Base-by-base conservation (phyloP, 805 yeast species). In the Nakazawaea ernobii region DNA sequence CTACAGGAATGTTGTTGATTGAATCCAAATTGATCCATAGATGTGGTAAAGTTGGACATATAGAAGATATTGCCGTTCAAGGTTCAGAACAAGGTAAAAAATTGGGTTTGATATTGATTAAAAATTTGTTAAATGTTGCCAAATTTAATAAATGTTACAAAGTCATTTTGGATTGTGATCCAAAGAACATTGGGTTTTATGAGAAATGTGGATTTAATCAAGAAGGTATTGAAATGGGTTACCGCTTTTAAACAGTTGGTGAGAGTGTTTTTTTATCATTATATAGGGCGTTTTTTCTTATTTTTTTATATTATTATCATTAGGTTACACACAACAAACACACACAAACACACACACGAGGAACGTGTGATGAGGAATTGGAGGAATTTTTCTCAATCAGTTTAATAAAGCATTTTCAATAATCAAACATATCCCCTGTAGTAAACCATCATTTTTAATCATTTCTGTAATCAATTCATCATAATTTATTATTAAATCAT, bases 21-120 rank as follows among this genome's bases (percentile, higher is more conserved):
- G 99, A 92, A 63, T 75, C 74, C 43, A 92, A 92, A 63, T 67
- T 84, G 52, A 89, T 94, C 52, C 99, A 92, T 65, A 78, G 70
- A 35, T 81, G 94, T 62, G 95, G 96, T 0, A 65, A 74, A 45
- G 95, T 88, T 4, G 98, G 98, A 1, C 98, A 92, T 67, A 85
- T 92, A 53, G 99, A 92, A 60, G 99, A 92, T 62, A 92, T 92
- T 51, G 84, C 97, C 1, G 95, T 92, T 4, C 73, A 80, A 15
- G 60, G 63, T 29, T 67, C 73, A 15, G 86, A 86, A 60, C 97
- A 91, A 59, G 99, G 99, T 6, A 82, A 84, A 60, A 79, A 79
- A 55, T 68, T 92, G 41, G 99, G 99, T 0, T 69, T 73, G 54
- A 66, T 73, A 14, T 62, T 92, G 65, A 86, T 92, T 54, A 68